These are phyloP conservation scores for Coniochaeta prunicola DNA, from an alignment of 2,329 filamentous ascomycete species.

Conservation along the genomic window DNA sequence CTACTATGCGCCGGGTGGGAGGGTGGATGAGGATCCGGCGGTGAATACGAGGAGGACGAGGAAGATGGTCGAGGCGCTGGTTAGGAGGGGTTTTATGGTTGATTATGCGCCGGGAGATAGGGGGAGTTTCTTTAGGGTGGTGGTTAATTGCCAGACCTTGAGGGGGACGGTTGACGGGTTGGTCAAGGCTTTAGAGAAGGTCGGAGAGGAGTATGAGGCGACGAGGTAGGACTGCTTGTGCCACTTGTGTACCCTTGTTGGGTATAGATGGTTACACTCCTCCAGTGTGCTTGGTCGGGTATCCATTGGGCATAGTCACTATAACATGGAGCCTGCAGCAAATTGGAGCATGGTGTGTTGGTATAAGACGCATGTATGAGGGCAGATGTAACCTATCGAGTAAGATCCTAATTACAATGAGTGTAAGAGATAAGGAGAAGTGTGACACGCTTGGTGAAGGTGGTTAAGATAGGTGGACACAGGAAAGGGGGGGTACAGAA, in stretches of 20 bases:
- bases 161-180: constrained; percentile 44
- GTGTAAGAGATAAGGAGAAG: too few species aligned
- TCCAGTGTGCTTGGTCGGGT: too few species aligned
- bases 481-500: neutral
- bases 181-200: constrained; percentile 43
- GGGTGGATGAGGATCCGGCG: constrained; percentile 31
- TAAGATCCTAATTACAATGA: too few species aligned
- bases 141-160: constrained; percentile 50
- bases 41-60: constrained; percentile 43
- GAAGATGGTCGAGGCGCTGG: constrained; percentile 38
- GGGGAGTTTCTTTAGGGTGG: constrained; percentile 53
- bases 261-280: neutral
- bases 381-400: too few species aligned
- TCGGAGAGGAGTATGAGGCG: constrained; percentile 22
- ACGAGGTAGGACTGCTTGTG: neutral
- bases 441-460: too few species aligned
- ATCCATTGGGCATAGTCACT: too few species aligned
- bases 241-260: neutral
- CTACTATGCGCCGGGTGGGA: constrained; percentile 63
- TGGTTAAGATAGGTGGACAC: too few species aligned
- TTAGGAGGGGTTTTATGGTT: constrained; percentile 49
- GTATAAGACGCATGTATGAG: too few species aligned
- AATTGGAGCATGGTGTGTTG: too few species aligned
- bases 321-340: too few species aligned
- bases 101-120: constrained; percentile 51